Conservation (phyloP, 768 basidiomycete genomes). For the Boletus tomentosulus region DNA sequence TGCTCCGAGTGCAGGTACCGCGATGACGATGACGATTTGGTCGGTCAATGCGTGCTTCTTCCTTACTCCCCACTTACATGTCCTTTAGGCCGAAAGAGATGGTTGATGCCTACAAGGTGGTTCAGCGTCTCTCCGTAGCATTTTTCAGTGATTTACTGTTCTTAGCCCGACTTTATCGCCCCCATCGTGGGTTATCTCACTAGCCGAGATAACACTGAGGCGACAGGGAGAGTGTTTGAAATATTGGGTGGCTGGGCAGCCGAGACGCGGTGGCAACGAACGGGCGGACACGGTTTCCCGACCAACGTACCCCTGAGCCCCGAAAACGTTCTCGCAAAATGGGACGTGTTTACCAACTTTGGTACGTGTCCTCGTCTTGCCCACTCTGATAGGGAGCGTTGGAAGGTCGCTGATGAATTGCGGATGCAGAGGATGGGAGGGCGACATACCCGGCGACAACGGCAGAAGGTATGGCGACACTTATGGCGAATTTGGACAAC, state of each 20-base stretch:
- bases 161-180: conserved; percentile 84
- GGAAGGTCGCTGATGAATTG: background rate
- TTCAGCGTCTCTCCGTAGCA: background rate
- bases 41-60: conserved; percentile 3
- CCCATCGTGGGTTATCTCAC: conserved; percentile 90
- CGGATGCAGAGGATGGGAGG: conserved; percentile 62
- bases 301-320: conserved; percentile 69
- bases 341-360: conserved; percentile 82
- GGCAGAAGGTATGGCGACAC: conserved; percentile 74
- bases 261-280: conserved; percentile 88
- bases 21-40: conserved; percentile 88
- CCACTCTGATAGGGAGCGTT: background rate
- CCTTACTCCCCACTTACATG: background rate
- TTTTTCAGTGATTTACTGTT: background rate
- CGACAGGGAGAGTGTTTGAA: conserved; percentile 78
- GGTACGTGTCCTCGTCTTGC: conserved; percentile 41
- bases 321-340: conserved; percentile 76
- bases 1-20: conserved; percentile 84
- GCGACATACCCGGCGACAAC: conserved; percentile 76
- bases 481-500: conserved; percentile 57
- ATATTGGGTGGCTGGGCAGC: conserved; percentile 89
- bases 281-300: conserved; percentile 86
- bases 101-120: conserved; percentile 85
- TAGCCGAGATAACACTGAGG: conserved; percentile 73
- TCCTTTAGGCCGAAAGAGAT: conserved; percentile 66